phyloP scores from a whole-genome alignment of 1,284 basidiomycete species.

The Cryptococcus sp. region DNA sequence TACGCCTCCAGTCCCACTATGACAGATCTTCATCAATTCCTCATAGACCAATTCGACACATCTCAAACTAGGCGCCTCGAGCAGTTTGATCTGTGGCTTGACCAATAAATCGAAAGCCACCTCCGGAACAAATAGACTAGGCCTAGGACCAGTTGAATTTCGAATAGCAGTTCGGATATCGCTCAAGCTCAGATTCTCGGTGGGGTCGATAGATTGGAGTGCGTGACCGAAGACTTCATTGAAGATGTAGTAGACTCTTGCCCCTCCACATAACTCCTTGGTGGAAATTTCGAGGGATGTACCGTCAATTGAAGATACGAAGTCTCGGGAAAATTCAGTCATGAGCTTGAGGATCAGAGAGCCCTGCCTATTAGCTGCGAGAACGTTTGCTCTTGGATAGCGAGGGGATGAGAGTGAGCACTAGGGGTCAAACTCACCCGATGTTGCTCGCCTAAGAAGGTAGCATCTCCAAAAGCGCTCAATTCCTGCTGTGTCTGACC shows the following conservation, averaged over 20 bases:
- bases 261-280: slow-evolving; percentile 96
- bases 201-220: slow-evolving; percentile 83
- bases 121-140: slow-evolving; percentile 95
- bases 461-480: slow-evolving; percentile 90
- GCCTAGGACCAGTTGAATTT: slow-evolving; percentile 94
- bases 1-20: slow-evolving; percentile 89
- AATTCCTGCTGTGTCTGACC: slow-evolving; percentile 98
- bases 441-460: slow-evolving; percentile 87
- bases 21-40: slow-evolving; percentile 98
- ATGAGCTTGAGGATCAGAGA: slow-evolving; percentile 87
- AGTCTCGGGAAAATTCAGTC: slow-evolving; percentile 98
- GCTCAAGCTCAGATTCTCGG: slow-evolving; percentile 82
- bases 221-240: slow-evolving; percentile 96
- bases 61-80: slow-evolving; percentile 87
- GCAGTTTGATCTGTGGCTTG: slow-evolving; percentile 96
- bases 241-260: slow-evolving; percentile 99
- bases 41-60: slow-evolving; percentile 99
- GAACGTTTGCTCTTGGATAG: background rate
- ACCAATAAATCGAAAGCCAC: slow-evolving; percentile 95
- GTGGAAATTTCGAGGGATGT: slow-evolving; percentile 97
- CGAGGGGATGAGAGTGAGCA: background rate
- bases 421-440: slow-evolving; percentile 52
- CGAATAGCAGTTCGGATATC: slow-evolving; percentile 98
- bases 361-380: too few relatives aligned
- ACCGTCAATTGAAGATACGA: slow-evolving; percentile 95